Evolutionary conservation across 306 rosid species (phyloP).

Genomic region (Gillenia trifoliata): DNA sequence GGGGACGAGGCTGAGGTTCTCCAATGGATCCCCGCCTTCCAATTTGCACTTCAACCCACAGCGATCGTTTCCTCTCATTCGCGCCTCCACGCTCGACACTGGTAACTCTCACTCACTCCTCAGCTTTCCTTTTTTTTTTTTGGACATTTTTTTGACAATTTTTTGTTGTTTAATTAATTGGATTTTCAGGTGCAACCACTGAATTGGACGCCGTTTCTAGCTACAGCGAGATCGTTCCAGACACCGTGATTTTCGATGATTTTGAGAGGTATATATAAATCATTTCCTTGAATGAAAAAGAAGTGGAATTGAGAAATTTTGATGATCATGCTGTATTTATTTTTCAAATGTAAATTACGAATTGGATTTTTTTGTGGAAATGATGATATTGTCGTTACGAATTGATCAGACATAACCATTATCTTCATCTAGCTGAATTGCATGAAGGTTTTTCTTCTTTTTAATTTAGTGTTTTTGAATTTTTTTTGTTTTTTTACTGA

Average conservation of each 20-base stretch:
- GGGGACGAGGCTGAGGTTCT: conserved; percentile 34
- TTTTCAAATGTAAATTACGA: background rate
- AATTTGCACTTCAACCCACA: conserved; percentile 25
- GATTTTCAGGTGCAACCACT: conserved; percentile 41
- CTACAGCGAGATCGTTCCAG: conserved; percentile 97
- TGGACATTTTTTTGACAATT: no score
- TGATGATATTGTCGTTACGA: background rate
- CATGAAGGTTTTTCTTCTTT: background rate
- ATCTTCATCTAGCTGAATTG: background rate
- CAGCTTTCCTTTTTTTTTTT: background rate
- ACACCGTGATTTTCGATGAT: conserved; percentile 94
- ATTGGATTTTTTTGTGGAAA: background rate
- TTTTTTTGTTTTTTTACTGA: background rate
- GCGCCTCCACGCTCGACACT: conserved; percentile 53
- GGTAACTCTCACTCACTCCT: conserved; percentile 28
- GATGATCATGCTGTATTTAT: background rate
- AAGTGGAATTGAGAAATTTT: background rate
- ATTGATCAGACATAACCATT: background rate
- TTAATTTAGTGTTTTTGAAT: background rate
- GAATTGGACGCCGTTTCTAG: conserved; percentile 79
- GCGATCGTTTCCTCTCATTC: conserved; percentile 37
- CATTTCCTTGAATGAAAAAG: no score
- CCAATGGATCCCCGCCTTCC: conserved; percentile 32
- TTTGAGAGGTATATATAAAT: no score
- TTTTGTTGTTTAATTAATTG: background rate